Evolutionary conservation across 2,329 filamentous ascomycete genomes (phyloP).

Genomic region (Epichloe elymi): DNA sequence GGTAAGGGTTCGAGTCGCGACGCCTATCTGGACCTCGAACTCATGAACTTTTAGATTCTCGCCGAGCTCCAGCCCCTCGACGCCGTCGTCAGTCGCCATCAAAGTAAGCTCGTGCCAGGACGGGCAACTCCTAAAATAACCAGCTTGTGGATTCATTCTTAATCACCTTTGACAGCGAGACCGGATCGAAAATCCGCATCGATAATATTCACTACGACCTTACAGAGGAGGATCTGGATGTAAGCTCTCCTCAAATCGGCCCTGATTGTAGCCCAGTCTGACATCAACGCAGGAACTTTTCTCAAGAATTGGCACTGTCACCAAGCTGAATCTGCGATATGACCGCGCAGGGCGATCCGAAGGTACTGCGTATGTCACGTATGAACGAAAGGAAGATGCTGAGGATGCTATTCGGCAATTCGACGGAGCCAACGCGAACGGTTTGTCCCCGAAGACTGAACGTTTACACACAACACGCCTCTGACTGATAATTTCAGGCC

Average conservation of each 20-base stretch:
- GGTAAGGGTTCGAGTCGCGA: conserved; percentile 26
- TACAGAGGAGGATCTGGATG: conserved; percentile 69
- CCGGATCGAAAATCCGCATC: conserved; percentile 61
- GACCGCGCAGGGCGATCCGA: conserved; percentile 82
- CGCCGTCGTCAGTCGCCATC: conserved; percentile 31
- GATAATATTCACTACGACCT: conserved; percentile 91
- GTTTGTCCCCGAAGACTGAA: conserved; percentile 21
- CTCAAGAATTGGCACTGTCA: conserved; percentile 58
- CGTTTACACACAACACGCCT: neutral
- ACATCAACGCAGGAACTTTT: conserved; percentile 56
- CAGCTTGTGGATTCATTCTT: neutral
- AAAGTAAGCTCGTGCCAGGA: conserved; percentile 14
- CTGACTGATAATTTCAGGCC: conserved; percentile 34
- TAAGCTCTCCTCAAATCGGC: conserved; percentile 23
- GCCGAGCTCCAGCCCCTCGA: conserved; percentile 28
- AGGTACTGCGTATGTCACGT: conserved; percentile 74
- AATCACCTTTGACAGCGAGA: conserved; percentile 26
- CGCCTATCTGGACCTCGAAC: conserved; percentile 1
- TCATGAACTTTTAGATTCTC: conserved; percentile 21
- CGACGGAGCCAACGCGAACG: conserved; percentile 82
- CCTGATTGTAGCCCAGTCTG: conserved; percentile 9
- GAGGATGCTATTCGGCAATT: conserved; percentile 64
- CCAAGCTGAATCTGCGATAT: conserved; percentile 59
- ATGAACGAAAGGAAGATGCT: conserved; percentile 58
- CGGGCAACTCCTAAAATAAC: neutral